Evolutionary conservation across 73 alveolate genomes (phyloP), one percentile per base, ranked within the genome.

Genomic region (Tetrahymena borealis): DNA sequence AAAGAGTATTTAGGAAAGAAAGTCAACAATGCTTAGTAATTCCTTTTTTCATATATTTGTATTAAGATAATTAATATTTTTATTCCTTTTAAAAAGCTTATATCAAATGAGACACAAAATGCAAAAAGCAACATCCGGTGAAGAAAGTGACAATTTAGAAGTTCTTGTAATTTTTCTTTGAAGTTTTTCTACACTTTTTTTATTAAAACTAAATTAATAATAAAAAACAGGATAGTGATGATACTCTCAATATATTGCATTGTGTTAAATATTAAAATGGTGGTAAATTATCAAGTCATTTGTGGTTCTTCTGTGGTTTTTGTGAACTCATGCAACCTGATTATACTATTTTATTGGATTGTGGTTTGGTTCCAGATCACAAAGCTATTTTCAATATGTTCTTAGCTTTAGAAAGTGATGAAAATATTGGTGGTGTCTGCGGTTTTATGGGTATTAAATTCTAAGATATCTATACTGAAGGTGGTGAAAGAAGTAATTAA

Each of bases 281-380:
- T 16, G 90, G 91, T 85, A 94, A 94, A 39, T 78, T 94, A 33
- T 91, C 94, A 77, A 79, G 94, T 4, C 96, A 94, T 38, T 33
- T 94, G 90, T 94, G 96, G 96, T 94, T 94, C 91, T 94, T 94
- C 78, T 78, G 91, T 9, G 96, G 96, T n/a, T 94, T 94, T 43
- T 94, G 96, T 60, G 39, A 94, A 91, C 92, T 79, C 24, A 38
- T 94, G 28, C 28, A 94, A 28, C 96, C 96, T 11, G 93, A 90
- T 4, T 94, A 94, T 43, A 78, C 92, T 33, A 78, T 94, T 36
- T 78, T 94, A n/a, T 33, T 94, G 91, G 96, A 94, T 41, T 90
- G 94, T 32, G 96, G 96, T 41, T 91, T 94, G 3, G 39, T 60
- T 24, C 96, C 96, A 31, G 94, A 40, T 24, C 41, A 90, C 60